Percentiles rank a stretch among this genome's conserved stretches.
Evolutionary conservation across 2,329 filamentous ascomycete species (phyloP).

Genomic region (Pochonia chlamydosporia): DNA sequence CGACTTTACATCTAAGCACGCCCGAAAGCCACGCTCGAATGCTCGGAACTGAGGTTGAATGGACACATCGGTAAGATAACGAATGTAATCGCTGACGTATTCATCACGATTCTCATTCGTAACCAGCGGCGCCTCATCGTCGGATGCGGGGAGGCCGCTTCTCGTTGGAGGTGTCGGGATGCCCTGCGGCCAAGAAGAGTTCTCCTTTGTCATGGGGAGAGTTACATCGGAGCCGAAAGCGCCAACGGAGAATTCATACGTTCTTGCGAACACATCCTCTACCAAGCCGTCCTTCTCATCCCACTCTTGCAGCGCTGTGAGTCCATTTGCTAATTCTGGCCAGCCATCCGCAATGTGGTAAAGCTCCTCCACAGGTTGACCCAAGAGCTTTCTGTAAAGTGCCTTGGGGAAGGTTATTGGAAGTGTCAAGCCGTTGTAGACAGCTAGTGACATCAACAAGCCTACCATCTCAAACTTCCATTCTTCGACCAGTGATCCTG

Average conservation of each 20-base stretch:
- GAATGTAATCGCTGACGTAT: constrained; percentile 80
- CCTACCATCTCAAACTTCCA: constrained; percentile 92
- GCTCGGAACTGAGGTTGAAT: constrained; percentile 72
- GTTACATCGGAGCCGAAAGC: constrained; percentile 52
- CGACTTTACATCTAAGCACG: constrained; percentile 65
- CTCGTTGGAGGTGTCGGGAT: constrained; percentile 22
- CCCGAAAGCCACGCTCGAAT: constrained; percentile 74
- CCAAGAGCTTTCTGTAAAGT: constrained; percentile 75
- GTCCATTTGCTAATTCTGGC: constrained; percentile 71
- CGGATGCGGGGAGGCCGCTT: constrained; percentile 14
- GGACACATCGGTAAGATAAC: constrained; percentile 74
- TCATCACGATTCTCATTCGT: constrained; percentile 71
- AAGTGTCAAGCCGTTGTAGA: constrained; percentile 90
- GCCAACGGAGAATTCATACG: constrained; percentile 75
- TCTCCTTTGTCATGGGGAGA: constrained; percentile 44
- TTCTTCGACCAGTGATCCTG: constrained; percentile 71
- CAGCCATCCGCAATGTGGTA: constrained; percentile 82
- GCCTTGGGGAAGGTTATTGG: constrained; percentile 83
- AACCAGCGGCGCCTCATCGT: constrained; percentile 61
- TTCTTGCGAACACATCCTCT: constrained; percentile 74
- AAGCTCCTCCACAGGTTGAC: constrained; percentile 60
- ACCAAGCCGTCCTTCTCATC: constrained; percentile 68
- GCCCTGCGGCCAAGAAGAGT: constrained; percentile 50
- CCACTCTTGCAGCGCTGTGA: constrained; percentile 72
- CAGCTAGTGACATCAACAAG: constrained; percentile 77